Conservation (phyloP, 306 rosid species). For the Cucurbita ficifolia region DNA sequence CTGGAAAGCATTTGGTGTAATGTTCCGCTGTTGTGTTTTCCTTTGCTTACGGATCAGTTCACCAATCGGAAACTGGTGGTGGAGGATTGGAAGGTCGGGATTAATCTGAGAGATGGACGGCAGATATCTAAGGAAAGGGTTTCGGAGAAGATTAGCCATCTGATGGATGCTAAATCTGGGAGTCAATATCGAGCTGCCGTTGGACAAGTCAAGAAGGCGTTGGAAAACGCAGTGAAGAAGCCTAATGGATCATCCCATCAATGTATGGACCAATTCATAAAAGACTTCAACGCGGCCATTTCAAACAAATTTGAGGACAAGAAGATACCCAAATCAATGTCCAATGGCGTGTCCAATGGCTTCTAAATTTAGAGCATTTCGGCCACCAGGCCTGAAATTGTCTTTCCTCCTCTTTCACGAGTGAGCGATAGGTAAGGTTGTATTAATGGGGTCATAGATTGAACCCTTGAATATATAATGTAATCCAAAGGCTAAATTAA, state of each 20-base stretch:
- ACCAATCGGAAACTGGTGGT: conserved; percentile 49
- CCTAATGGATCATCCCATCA: conserved; percentile 30
- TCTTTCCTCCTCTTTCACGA: no score
- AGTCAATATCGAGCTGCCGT: conserved; percentile 11
- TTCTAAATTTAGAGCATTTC: no score
- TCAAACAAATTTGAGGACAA: background rate
- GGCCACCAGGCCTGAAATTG: no score
- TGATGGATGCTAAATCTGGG: conserved; percentile 29
- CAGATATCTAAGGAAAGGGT: conserved; percentile 14
- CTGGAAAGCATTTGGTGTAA: conserved; percentile 37
- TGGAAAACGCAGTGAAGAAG: conserved; percentile 20
- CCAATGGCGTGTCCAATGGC: background rate
- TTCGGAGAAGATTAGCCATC: conserved; percentile 14
- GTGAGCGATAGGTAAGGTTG: no score
- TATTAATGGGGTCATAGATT: no score
- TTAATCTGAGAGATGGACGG: conserved; percentile 13
- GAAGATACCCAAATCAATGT: background rate
- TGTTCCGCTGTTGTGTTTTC: conserved; percentile 38
- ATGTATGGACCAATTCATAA: conserved; percentile 23
- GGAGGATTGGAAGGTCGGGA: conserved; percentile 48
- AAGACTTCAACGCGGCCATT: conserved; percentile 10
- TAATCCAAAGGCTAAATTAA: no score
- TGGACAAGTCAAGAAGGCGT: conserved; percentile 10
- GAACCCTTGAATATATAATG: no score
- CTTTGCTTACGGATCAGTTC: conserved; percentile 38